Evolutionary conservation across 2,329 filamentous ascomycete species (phyloP), one percentile per base, ranked within the genome.

Genomic region (Trichocomaceae sp.): DNA sequence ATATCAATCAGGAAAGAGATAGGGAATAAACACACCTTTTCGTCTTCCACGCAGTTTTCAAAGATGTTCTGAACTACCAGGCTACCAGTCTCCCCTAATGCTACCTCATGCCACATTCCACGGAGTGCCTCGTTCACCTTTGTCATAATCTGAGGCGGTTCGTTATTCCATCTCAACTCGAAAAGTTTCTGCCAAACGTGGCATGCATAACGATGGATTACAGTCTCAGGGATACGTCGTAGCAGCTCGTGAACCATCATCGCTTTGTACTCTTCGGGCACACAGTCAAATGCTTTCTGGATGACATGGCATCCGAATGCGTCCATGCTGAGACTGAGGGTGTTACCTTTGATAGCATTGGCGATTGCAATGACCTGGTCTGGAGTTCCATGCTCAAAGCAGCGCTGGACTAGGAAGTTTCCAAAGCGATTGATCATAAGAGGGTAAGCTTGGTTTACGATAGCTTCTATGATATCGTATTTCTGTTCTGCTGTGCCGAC

Each of bases 181-280:
- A 99, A 99, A 26, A 99, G 83, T 78, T 99, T 99, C 77, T 99
- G 93, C 93, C 93, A 99, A 59, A 99, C 93, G 71, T 99, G 93
- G 67, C 93, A 99, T 57, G 93, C 93, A 74, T 99, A 99, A 62
- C 95, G 88, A 74, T 99, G 95, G 67, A 99, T 93, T 60, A 99
- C 91, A 2, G 93, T 99, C 73, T 99, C 92, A 0, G 92, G 93
- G 60, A 99, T 99, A 54, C 90, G 86, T 58, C 90, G 89, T 56
- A 99, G 83, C 23, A 99, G 80, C 69, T 99, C 93, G 68, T 95
- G 90, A n/a, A 99, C 93, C 91, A 99, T 97, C 68, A 93, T 86
- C 12, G 90, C 89, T 75, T 99, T 99, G 79, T 96, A 95, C 63
- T 96, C 88, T 70, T 99, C 95, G 0, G 93, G 90, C 26, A 99